Conservation (phyloP, 2,329 filamentous ascomycete genomes). For the Fusarium sp. region DNA sequence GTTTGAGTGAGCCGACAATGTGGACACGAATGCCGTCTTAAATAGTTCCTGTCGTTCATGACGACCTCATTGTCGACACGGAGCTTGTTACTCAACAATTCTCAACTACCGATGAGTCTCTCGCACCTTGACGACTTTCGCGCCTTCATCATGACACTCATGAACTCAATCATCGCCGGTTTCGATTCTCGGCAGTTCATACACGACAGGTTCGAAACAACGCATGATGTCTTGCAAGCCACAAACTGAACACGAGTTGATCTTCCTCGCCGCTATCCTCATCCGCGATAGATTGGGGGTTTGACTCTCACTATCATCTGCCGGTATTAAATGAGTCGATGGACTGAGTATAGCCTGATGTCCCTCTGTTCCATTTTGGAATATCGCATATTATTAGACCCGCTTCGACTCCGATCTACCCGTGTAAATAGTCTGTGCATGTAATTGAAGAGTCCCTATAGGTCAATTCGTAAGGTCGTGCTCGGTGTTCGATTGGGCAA, state of each 20-base stretch:
- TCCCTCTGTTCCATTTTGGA: too few species aligned
- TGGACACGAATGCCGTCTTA: not conserved
- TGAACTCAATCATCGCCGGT: not conserved
- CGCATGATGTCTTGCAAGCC: not conserved
- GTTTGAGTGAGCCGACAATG: not conserved
- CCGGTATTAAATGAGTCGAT: not conserved
- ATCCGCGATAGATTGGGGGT: not conserved
- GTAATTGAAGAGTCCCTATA: accelerated
- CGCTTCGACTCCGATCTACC: not conserved
- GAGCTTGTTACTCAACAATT: not conserved
- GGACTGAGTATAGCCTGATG: not conserved
- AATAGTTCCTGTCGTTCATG: not conserved
- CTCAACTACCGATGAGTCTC: not conserved
- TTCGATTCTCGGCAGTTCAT: not conserved
- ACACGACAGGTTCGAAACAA: too few species aligned
- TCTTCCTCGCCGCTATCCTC: not conserved
- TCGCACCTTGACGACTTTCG: not conserved
- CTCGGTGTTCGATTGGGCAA: not conserved
- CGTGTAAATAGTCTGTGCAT: not conserved
- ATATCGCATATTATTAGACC: not conserved
- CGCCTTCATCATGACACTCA: not conserved
- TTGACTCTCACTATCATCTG: not conserved
- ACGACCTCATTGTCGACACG: accelerated
- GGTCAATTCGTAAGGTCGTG: not conserved
- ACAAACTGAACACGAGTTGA: not conserved